phyloP scores from a whole-genome alignment of 208 protist species.

The Wallacemonas sp. region DNA sequence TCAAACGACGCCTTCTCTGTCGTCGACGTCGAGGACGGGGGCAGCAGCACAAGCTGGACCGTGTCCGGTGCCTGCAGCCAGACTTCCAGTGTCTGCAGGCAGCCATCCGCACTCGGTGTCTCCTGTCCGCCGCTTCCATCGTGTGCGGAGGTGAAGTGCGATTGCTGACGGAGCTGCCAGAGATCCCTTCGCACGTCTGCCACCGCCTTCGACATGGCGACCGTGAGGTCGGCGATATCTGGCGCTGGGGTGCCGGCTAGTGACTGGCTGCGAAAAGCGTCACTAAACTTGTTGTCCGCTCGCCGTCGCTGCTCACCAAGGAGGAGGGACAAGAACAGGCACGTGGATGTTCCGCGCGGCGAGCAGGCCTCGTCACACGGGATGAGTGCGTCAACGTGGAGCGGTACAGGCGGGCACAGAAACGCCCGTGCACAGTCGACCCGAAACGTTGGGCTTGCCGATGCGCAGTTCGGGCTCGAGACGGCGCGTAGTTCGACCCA shows the following conservation, averaged over 20 bases:
- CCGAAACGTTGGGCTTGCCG: no score
- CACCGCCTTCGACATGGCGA: not conserved
- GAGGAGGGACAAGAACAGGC: constrained; percentile 44
- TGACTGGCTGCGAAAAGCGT: no score
- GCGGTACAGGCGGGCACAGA: constrained; percentile 25
- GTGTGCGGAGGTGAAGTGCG: not conserved
- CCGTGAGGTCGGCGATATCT: not conserved
- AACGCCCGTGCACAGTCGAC: constrained; percentile 34
- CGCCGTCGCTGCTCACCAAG: constrained; percentile 14
- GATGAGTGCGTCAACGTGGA: constrained; percentile 54
- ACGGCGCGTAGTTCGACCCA: constrained; percentile 37
- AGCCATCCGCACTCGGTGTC: not conserved
- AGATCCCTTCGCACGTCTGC: not conserved
- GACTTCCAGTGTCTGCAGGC: not conserved
- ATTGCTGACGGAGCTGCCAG: not conserved
- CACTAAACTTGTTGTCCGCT: not conserved
- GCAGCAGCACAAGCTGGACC: not conserved
- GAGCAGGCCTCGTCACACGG: constrained; percentile 56
- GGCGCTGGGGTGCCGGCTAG: not conserved
- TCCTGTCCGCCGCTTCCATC: not conserved
- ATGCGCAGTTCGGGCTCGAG: no score
- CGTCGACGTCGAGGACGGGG: not conserved
- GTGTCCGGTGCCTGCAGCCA: not conserved
- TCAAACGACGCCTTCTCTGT: not conserved
- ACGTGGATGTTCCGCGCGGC: constrained; percentile 45